Evolutionary conservation across 148 eudicot species (phyloP).

Genomic region (Drosera capensis): DNA sequence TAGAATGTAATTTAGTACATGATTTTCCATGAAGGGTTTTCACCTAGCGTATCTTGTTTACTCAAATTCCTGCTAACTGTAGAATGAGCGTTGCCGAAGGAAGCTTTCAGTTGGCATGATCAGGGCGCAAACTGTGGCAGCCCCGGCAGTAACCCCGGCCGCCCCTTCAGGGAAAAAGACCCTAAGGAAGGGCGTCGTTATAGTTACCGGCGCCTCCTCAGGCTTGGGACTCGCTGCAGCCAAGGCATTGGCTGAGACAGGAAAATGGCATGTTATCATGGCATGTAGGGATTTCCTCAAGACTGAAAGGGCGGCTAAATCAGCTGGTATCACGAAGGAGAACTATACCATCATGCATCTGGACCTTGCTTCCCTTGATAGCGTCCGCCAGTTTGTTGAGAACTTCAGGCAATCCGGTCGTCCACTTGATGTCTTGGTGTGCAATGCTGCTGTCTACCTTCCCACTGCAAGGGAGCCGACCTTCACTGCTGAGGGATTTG

Average conservation of each 20-base stretch:
- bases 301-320: constrained; percentile 77
- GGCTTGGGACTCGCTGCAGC: constrained; percentile 89
- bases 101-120: constrained; percentile 17
- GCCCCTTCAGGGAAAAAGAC: constrained; percentile 50
- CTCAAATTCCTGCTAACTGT: constrained; percentile 4
- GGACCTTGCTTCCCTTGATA: constrained; percentile 67
- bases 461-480: constrained; percentile 74
- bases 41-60: not conserved
- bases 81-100: constrained; percentile 22
- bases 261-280: constrained; percentile 87
- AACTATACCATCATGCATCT: constrained; percentile 80
- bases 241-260: constrained; percentile 73
- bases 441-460: constrained; percentile 65
- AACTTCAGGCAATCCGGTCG: constrained; percentile 21
- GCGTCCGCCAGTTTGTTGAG: constrained; percentile 27
- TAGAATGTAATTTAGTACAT: not conserved
- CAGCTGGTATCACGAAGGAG: constrained; percentile 56
- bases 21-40: not conserved
- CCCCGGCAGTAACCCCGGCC: constrained; percentile 35
- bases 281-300: constrained; percentile 84
- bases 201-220: constrained; percentile 88
- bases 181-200: constrained; percentile 65
- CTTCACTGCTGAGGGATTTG: constrained; percentile 79
- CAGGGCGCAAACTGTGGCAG: constrained; percentile 44
- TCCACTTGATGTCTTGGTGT: constrained; percentile 27